A percentile compares a stretch with the other conserved stretches of the same genome.
Conservation (phyloP, 2,329 filamentous ascomycete species). For the Colletotrichum sidae region DNA sequence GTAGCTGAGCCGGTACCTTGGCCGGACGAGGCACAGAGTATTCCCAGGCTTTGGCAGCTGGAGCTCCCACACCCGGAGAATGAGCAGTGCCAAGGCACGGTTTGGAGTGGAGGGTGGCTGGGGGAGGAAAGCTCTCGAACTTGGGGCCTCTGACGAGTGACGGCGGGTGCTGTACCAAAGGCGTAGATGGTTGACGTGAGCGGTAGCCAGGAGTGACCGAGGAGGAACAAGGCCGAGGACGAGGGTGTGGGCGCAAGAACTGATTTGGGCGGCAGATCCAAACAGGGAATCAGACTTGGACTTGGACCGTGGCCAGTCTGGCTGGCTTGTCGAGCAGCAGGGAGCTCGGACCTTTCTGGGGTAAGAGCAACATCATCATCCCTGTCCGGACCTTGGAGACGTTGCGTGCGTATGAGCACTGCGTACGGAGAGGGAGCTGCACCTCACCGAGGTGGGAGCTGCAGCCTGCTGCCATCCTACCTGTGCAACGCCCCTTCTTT, state of each 20-base stretch:
- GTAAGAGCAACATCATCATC: constrained; percentile 36
- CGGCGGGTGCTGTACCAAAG: constrained; percentile 5
- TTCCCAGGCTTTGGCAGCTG: constrained; percentile 21
- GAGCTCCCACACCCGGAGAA: constrained; percentile 21
- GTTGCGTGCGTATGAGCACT: constrained; percentile 11
- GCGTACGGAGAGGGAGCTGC: not conserved
- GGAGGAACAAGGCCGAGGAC: constrained; percentile 4
- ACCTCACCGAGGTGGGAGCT: not conserved
- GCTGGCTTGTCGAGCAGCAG: constrained; percentile 29
- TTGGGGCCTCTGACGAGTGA: constrained; percentile 28
- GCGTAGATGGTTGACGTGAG: constrained; percentile 10
- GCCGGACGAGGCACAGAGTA: constrained; percentile 12
- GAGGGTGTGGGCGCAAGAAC: constrained; percentile 24
- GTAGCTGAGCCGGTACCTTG: not conserved
- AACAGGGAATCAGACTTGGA: constrained; percentile 32
- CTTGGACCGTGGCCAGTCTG: constrained; percentile 12
- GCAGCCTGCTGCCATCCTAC: not conserved
- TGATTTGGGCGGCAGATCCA: constrained; percentile 31
- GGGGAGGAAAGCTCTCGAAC: constrained; percentile 30
- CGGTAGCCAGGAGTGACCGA: not conserved
- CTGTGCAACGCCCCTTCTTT: not conserved
- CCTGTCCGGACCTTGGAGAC: constrained; percentile 28
- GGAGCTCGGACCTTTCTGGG: constrained; percentile 34
- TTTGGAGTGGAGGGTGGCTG: constrained; percentile 31
- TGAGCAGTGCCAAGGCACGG: constrained; percentile 27